Evolutionary conservation across 192 early-diverging fungal genomes (phyloP).

Genomic region (Neocallimastix lanati): DNA sequence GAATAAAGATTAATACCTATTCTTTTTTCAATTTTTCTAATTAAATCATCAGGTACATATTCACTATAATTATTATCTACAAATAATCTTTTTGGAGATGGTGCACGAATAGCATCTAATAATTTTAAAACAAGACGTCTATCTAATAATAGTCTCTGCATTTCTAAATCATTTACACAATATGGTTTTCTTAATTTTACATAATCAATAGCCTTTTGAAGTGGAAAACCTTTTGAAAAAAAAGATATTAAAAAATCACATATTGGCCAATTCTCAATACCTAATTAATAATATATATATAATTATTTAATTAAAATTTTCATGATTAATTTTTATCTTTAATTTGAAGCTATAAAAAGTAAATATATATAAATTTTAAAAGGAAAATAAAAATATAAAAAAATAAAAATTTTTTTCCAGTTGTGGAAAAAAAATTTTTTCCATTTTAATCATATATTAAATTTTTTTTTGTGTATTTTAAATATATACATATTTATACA

Average conservation of each 20-base stretch:
- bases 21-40: constrained; percentile 26
- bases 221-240: constrained; percentile 83
- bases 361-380: too few species aligned
- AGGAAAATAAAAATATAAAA: too few species aligned
- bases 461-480: too few species aligned
- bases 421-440: too few species aligned
- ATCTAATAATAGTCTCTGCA: constrained; percentile 78
- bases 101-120: constrained; percentile 59
- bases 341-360: too few species aligned
- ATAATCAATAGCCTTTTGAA: constrained; percentile 83
- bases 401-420: too few species aligned
- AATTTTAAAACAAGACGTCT: constrained; percentile 70
- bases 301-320: too few species aligned
- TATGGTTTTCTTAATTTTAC: constrained; percentile 64
- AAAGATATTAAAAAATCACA: constrained; percentile 96
- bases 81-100: constrained; percentile 57
- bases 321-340: too few species aligned
- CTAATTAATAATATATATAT: constrained; percentile 10
- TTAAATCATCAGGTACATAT: constrained; percentile 25
- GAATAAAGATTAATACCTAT: constrained; percentile 24
- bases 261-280: constrained; percentile 69
- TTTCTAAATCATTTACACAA: constrained; percentile 76
- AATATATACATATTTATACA: too few species aligned
- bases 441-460: too few species aligned
- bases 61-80: constrained; percentile 54